Conservation (phyloP, 805 yeast genomes). For the Ogataea neopini region DNA sequence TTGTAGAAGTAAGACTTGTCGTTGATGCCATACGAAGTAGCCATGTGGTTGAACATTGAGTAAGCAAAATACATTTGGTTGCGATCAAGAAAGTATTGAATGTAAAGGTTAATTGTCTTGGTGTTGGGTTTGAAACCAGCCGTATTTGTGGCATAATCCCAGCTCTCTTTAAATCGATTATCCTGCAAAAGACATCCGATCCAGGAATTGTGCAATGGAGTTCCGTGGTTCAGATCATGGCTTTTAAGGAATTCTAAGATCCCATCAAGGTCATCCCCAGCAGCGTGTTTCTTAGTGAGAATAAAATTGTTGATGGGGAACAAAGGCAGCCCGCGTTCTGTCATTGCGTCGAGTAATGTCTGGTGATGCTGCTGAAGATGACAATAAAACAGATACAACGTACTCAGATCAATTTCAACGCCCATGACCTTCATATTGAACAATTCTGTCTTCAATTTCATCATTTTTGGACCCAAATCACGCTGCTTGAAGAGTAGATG, state of each 20-base stretch:
- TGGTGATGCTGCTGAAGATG: conserved; percentile 7
- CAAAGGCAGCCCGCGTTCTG: conserved; percentile 8
- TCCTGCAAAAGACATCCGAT: conserved; percentile 9
- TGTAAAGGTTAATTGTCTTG: conserved; percentile 11
- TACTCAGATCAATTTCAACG: conserved; percentile 10
- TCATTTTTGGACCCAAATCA: neutral
- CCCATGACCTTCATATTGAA: conserved; percentile 9
- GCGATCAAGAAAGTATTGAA: conserved; percentile 4
- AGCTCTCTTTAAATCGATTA: conserved; percentile 7
- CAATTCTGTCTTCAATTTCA: conserved; percentile 4
- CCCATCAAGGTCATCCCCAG: conserved; percentile 6
- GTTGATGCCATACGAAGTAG: conserved; percentile 1
- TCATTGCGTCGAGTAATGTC: conserved; percentile 9
- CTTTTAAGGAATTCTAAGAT: conserved; percentile 11
- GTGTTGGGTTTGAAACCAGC: conserved; percentile 9
- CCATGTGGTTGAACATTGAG: conserved; percentile 12
- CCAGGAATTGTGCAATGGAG: conserved; percentile 8
- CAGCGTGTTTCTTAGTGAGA: conserved; percentile 8
- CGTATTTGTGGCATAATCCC: conserved; percentile 3
- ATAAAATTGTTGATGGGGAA: conserved; percentile 9
- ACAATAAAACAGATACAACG: conserved; percentile 15
- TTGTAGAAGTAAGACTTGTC: conserved; percentile 5
- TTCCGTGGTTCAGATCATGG: conserved; percentile 9
- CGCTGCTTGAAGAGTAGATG: conserved; percentile 9
- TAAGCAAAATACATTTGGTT: conserved; percentile 12